Conservation (phyloP, 2,329 filamentous ascomycete species). For the Colletotrichum eremochloae region DNA sequence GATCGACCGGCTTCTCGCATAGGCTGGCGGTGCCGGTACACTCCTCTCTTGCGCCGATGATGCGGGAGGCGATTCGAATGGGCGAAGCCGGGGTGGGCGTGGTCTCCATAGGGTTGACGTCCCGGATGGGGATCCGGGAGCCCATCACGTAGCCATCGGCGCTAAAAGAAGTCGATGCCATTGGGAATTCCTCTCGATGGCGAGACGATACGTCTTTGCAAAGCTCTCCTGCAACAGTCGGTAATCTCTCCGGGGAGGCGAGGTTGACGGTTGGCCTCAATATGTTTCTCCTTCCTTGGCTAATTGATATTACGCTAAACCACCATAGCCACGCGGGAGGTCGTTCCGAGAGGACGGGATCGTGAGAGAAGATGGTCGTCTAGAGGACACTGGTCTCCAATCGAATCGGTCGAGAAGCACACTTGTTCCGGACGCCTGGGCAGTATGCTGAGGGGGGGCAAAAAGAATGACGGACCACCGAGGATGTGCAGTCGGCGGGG, state of each 20-base stretch:
- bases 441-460: background rate
- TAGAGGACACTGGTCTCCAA: background rate
- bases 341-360: constrained; percentile 1
- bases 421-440: background rate
- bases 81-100: constrained; percentile 12
- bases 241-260: constrained; percentile 12
- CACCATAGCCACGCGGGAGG: constrained; percentile 31
- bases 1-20: constrained; percentile 72
- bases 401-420: constrained; percentile 10
- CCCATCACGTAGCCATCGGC: constrained; percentile 46
- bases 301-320: constrained; percentile 16
- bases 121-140: constrained; percentile 46
- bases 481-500: constrained; percentile 10
- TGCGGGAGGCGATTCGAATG: constrained; percentile 42
- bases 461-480: constrained; percentile 27
- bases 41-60: constrained; percentile 39
- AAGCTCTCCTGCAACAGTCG: constrained; percentile 18
- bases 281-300: constrained; percentile 36
- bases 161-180: constrained; percentile 40
- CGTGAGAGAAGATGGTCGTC: background rate
- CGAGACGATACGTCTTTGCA: background rate
- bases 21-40: constrained; percentile 51
- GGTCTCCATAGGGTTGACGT: constrained; percentile 33
- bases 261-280: constrained; percentile 7
- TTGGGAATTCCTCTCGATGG: constrained; percentile 10